Evolutionary conservation across 2,329 filamentous ascomycete species (phyloP), one percentile per base, ranked within the genome.

Genomic region (Pseudopyrenochaeta lycopersici): DNA sequence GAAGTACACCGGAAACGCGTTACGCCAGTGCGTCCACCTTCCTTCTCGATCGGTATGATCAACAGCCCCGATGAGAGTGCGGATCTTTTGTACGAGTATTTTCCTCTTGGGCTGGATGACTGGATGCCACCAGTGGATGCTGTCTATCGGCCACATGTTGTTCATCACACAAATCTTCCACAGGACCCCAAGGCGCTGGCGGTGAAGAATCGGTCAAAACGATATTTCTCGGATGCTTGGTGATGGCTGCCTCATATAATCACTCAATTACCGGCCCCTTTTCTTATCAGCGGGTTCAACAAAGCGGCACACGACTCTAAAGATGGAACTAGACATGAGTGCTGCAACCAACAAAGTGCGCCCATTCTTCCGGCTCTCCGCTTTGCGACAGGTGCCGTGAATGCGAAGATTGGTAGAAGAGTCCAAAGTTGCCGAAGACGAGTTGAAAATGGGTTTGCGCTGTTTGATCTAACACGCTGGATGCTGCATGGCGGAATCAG

Each of bases 121-220:
- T 97, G 90, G 90, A 92, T 93, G 85, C 90, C 90, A 2, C 92
- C 91, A 1, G 91, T 96, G 2, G 92, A 96, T 75, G 92, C 92
- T 4, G 89, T 97, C 14, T 97, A 96, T 73, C 83, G 92, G 43
- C 94, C 93, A 5, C 93, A 97, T 73, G 91, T 97, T 14, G 93
- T 97, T 2, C 94, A 98, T 76, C 93, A 97, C 72, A 94, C 90
- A 17, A 81, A 80, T 52, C 60, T 82, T 30, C 79, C 78, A 1
- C 71, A 76, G 31, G 80, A 82, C 63, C 77, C 79, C 2, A 77
- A 80, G 56, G 78, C 78, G 29, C 69, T 79, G 23, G 74, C 72
- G 17, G 75, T 72, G 27, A 77, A 73, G 70, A 77, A 66, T 62
- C 68, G 77, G 49, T 80, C 77, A 36, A 82, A 82, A 68, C 67